phyloP scores from a whole-genome alignment of 306 rosid genomes.

The Canavalia ensiformis region DNA sequence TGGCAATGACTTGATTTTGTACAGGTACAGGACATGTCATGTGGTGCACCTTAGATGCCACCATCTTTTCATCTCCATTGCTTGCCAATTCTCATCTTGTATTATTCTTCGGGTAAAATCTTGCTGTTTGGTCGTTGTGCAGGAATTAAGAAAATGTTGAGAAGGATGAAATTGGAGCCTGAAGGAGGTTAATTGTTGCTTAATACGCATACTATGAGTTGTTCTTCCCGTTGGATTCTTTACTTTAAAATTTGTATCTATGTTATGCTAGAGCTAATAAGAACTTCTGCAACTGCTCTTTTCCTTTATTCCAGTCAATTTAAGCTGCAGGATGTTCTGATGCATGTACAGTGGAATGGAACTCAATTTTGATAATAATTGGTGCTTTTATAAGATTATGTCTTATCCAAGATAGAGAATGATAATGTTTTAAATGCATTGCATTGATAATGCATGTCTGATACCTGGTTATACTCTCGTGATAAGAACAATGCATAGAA shows the following conservation, averaged over 20 bases:
- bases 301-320: slow-evolving; percentile 19
- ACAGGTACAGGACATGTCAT: not conserved
- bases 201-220: not conserved
- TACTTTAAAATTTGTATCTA: not conserved
- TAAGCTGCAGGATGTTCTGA: slow-evolving; percentile 15
- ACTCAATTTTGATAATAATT: slow-evolving; percentile 19
- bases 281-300: slow-evolving; percentile 26
- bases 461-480: not conserved
- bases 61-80: not conserved
- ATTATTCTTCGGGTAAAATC: not conserved
- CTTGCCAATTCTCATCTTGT: not conserved
- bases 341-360: not conserved
- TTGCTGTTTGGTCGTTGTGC: slow-evolving; percentile 26
- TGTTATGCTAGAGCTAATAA: not conserved
- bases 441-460: not conserved
- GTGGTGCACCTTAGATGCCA: not conserved
- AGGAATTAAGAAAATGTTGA: slow-evolving; percentile 41
- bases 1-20: not conserved
- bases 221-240: not conserved
- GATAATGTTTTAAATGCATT: not conserved
- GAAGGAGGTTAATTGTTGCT: not conserved
- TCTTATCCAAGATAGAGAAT: slow-evolving; percentile 5
- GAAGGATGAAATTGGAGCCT: slow-evolving; percentile 28
- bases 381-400: not conserved
- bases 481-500: not conserved